Evolutionary conservation across 345 rosid genomes (phyloP).

Genomic region (Bruguiera gymnorhiza): DNA sequence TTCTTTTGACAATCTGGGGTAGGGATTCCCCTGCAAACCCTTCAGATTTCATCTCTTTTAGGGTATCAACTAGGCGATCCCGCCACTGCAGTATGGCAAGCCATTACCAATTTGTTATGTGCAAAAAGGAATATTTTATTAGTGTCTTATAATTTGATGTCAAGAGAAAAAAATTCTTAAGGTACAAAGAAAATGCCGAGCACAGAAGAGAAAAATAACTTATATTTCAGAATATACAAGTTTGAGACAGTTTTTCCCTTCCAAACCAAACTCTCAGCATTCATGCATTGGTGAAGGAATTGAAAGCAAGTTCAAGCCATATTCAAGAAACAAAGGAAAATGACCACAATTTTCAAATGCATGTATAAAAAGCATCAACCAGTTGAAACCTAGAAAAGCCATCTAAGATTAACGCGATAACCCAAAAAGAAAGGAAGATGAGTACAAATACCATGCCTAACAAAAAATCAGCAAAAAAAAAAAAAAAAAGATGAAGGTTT

Average conservation of each 20-base stretch:
- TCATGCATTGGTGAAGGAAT: neutral
- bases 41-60: conserved; percentile 69
- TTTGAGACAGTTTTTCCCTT: neutral
- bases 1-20: conserved; percentile 42
- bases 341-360: neutral
- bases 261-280: neutral
- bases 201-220: neutral
- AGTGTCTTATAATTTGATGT: neutral
- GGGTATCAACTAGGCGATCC: conserved; percentile 68
- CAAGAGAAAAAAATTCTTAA: neutral
- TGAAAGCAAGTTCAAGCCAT: neutral
- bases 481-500: neutral
- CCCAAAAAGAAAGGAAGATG: neutral
- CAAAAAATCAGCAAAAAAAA: neutral
- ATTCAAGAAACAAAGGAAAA: neutral
- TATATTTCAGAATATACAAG: neutral
- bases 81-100: conserved; percentile 67
- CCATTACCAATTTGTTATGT: conserved; percentile 9
- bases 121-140: neutral
- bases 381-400: too few relatives aligned
- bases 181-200: neutral
- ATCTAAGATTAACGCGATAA: too few relatives aligned
- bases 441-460: neutral
- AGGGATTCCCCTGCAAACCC: conserved; percentile 42
- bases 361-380: neutral